Conservation (phyloP, 2,329 filamentous ascomycete genomes). For the Fusarium austroafricanum region DNA sequence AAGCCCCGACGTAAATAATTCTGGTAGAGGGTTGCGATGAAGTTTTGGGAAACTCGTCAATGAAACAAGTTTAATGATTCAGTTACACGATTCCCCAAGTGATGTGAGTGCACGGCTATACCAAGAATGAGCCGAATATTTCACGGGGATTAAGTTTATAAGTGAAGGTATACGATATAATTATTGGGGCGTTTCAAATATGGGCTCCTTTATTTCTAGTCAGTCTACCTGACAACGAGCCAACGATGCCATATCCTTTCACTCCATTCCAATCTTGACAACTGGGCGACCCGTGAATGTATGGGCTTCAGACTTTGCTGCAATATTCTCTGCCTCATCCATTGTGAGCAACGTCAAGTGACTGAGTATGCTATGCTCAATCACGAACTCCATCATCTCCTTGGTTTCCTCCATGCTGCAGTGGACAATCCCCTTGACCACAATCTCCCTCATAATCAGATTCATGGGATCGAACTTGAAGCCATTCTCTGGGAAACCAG, state of each 20-base stretch:
- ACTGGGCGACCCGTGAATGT: slow-evolving; percentile 20
- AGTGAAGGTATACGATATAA: background rate
- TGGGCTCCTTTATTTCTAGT: background rate
- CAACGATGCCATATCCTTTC: background rate
- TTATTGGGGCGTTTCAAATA: background rate
- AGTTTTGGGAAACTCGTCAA: slow-evolving; percentile 9
- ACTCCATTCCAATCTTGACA: slow-evolving; percentile 10
- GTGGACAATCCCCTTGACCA: slow-evolving; percentile 29
- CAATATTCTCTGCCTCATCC: slow-evolving; percentile 26
- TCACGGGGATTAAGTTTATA: background rate
- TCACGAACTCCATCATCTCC: slow-evolving; percentile 25
- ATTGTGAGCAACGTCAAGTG: slow-evolving; percentile 28
- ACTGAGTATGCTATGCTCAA: slow-evolving; percentile 23
- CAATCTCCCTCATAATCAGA: slow-evolving; percentile 27
- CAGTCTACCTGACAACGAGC: background rate
- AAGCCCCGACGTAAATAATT: slow-evolving; percentile 9
- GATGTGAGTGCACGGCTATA: background rate
- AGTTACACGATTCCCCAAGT: background rate
- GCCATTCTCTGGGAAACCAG: slow-evolving; percentile 31
- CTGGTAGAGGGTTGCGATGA: background rate
- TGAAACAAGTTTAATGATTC: slow-evolving; percentile 21
- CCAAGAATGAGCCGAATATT: background rate
- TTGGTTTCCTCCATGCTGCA: slow-evolving; percentile 29
- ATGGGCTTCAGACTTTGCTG: slow-evolving; percentile 6
- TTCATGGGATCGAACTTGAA: slow-evolving; percentile 37